These are phyloP conservation scores for Marchantia polymorpha DNA, from an alignment of 225 moss, liverwort and hornwort genomes.

Conservation along the genomic window DNA sequence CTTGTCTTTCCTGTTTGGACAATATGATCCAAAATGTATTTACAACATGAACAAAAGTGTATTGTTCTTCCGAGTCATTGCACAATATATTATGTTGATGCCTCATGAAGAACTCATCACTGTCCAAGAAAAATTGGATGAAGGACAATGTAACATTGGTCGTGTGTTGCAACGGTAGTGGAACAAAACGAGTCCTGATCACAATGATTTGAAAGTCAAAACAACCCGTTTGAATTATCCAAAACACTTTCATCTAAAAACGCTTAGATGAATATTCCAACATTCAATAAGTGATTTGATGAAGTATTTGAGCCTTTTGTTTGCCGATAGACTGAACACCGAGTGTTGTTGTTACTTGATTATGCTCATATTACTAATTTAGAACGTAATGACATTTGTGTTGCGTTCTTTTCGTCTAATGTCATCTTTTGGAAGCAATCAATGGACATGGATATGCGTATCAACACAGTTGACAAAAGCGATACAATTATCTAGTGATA, in stretches of 20 bases:
- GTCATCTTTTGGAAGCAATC: too few species aligned
- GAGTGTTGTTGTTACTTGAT: not conserved
- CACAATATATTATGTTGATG: not conserved
- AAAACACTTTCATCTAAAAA: not conserved
- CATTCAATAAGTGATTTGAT: not conserved
- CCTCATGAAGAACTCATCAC: not conserved
- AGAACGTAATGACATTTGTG: too few species aligned
- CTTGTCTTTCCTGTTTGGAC: not conserved
- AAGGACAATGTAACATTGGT: not conserved
- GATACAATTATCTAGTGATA: too few species aligned
- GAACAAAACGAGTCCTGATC: not conserved
- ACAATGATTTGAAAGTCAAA: too few species aligned
- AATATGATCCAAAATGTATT: not conserved
- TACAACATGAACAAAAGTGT: not conserved
- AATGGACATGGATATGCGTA: too few species aligned
- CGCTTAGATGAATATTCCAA: not conserved
- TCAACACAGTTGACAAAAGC: too few species aligned
- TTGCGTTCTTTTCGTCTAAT: too few species aligned
- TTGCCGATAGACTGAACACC: not conserved
- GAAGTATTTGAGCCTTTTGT: conserved; percentile 1
- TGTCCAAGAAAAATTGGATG: not conserved
- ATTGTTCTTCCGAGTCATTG: not conserved
- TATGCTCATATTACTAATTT: too few species aligned
- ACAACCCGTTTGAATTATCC: not conserved
- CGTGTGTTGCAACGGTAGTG: not conserved